These are phyloP conservation scores for Tylopilus subfusipes DNA, from an alignment of 768 basidiomycete species.

Conservation along the genomic window DNA sequence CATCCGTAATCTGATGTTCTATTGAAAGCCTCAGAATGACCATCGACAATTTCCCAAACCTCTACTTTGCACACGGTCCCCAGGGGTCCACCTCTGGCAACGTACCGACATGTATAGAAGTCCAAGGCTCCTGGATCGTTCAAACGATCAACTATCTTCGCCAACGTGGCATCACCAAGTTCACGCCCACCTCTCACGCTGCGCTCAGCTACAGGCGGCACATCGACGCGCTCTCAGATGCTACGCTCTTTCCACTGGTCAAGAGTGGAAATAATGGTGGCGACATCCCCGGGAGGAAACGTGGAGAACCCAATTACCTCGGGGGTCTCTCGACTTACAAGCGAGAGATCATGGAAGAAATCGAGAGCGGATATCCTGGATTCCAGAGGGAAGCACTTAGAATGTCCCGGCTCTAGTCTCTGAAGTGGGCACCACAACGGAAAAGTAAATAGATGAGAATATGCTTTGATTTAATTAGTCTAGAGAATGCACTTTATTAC, in stretches of 20 bases:
- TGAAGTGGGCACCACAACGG: too few species aligned
- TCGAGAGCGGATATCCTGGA: background rate
- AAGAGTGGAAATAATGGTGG: background rate
- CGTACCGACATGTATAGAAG: constrained; percentile 10
- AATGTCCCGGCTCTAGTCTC: background rate
- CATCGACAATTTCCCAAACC: constrained; percentile 15
- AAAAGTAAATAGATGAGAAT: too few species aligned
- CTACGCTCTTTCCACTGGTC: constrained; percentile 7
- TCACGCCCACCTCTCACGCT: constrained; percentile 1
- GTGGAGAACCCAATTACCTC: constrained; percentile 1
- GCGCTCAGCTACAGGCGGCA: constrained; percentile 4
- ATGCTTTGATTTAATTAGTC: too few species aligned
- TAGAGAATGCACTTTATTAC: too few species aligned
- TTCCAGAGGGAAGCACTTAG: background rate
- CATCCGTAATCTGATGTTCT: background rate
- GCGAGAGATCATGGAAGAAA: constrained; percentile 11
- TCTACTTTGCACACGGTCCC: constrained; percentile 13
- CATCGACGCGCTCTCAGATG: background rate
- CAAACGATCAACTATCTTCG: constrained; percentile 11
- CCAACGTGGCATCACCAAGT: constrained; percentile 7
- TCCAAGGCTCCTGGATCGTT: constrained; percentile 8
- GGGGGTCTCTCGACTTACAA: constrained; percentile 1
- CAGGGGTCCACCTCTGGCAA: constrained; percentile 11
- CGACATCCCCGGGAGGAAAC: constrained; percentile 9
- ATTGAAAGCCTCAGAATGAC: constrained; percentile 8